A percentile compares a stretch with the other conserved stretches of the same genome.
Evolutionary conservation across 2,329 filamentous ascomycete species (phyloP).

Genomic region (Rhinocladiella similis): DNA sequence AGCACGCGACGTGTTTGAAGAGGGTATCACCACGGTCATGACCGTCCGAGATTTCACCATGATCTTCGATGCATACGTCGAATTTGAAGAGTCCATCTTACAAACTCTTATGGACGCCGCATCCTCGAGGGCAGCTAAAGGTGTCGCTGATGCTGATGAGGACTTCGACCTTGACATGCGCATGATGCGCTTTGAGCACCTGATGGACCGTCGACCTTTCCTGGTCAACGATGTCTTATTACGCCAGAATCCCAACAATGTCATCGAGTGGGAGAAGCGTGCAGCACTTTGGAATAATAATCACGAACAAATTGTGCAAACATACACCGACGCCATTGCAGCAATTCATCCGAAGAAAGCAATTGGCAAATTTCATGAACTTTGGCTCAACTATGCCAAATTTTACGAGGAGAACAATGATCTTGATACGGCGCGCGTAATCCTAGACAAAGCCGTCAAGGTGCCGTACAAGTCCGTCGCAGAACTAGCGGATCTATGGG

Average conservation of each 20-base stretch:
- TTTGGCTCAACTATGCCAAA: slow-evolving; percentile 96
- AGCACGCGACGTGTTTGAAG: slow-evolving; percentile 90
- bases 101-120: slow-evolving; percentile 87
- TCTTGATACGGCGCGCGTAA: slow-evolving; percentile 79
- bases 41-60: slow-evolving; percentile 96
- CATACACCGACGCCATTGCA: slow-evolving; percentile 90
- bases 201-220: slow-evolving; percentile 96
- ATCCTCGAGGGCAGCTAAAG: slow-evolving; percentile 75
- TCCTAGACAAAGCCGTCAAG: slow-evolving; percentile 97
- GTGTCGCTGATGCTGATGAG: slow-evolving; percentile 73
- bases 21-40: slow-evolving; percentile 97
- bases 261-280: slow-evolving; percentile 94
- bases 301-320: slow-evolving; percentile 84
- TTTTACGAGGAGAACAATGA: slow-evolving; percentile 92
- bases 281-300: slow-evolving; percentile 96
- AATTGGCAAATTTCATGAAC: slow-evolving; percentile 85
- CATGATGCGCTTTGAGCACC: slow-evolving; percentile 96
- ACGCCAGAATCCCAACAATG: slow-evolving; percentile 93
- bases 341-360: slow-evolving; percentile 94
- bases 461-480: slow-evolving; percentile 97
- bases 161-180: slow-evolving; percentile 94
- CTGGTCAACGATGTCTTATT: slow-evolving; percentile 93
- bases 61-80: slow-evolving; percentile 92
- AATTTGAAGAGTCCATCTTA: slow-evolving; percentile 96
- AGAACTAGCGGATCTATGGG: slow-evolving; percentile 97